Evolutionary conservation across 768 basidiomycete species (phyloP).

Genomic region (Tulasnella sp.): DNA sequence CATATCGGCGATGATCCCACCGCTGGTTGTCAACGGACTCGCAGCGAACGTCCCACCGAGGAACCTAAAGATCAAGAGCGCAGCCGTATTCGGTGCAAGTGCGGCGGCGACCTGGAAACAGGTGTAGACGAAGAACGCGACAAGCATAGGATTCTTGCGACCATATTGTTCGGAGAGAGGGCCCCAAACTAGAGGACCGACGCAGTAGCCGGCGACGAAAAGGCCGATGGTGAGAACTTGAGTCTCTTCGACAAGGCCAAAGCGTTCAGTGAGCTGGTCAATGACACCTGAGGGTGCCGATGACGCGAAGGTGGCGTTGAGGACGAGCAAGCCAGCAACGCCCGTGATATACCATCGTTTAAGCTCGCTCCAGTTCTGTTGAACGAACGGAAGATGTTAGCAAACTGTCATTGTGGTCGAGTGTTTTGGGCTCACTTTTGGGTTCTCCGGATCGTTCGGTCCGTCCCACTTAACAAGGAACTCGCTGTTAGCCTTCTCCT

Average conservation of each 20-base stretch:
- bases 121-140: slow-evolving; percentile 26
- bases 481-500: neutral
- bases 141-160: slow-evolving; percentile 29
- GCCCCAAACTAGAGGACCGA: slow-evolving; percentile 28
- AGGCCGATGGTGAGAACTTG: slow-evolving; percentile 17
- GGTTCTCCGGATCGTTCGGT: slow-evolving; percentile 17
- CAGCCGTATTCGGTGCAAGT: slow-evolving; percentile 27
- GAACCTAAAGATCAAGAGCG: slow-evolving; percentile 25
- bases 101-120: slow-evolving; percentile 26
- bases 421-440: slow-evolving; percentile 2
- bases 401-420: too few relatives aligned
- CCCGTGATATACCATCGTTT: slow-evolving; percentile 16
- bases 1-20: slow-evolving; percentile 23
- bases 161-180: slow-evolving; percentile 28
- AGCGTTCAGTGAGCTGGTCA: slow-evolving; percentile 15
- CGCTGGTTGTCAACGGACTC: slow-evolving; percentile 21
- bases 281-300: slow-evolving; percentile 17
- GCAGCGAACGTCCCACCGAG: slow-evolving; percentile 22
- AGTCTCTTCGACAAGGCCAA: neutral
- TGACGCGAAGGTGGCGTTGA: slow-evolving; percentile 20
- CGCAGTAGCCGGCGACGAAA: slow-evolving; percentile 22
- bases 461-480: slow-evolving; percentile 18
- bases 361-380: slow-evolving; percentile 13
- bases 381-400: neutral
- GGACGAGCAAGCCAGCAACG: slow-evolving; percentile 13